Evolutionary conservation across 2,329 filamentous ascomycete genomes (phyloP), one percentile per base, ranked within the genome.

Genomic region (Ascochyta koolunga): DNA sequence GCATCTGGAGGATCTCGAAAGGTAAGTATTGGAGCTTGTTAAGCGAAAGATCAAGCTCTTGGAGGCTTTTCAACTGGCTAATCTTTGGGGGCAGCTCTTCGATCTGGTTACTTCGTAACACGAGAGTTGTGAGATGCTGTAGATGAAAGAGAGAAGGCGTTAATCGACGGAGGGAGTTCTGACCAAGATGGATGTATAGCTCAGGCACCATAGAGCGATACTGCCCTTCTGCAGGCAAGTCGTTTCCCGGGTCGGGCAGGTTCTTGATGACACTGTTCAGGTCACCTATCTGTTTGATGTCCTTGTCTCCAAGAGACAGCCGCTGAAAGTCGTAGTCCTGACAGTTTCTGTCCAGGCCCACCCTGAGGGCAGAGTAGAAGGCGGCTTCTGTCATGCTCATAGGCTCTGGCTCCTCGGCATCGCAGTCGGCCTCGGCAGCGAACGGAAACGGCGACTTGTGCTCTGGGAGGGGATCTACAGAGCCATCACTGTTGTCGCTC

Each of bases 121-220:
- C 55, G 1, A 74, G 66, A 3, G 49, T 51, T 7, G 64, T 69
- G n/a, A 74, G 58, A 41, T 65, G 45, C 25, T 66, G 55, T 2
- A 73, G 15, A 15, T 51, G 42, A 55, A 73, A 74, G 2, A 74
- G 52, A 1, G 60, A 53, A 8, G 66, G 66, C 3, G 57, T 53
- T 13, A 71, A 57, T 7, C 40, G 58, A 15, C 19, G 31, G 3
- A 73, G 59, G 2, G 37, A 48, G 41, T 74, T 74, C 9, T 46
- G 37, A 13, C 50, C 36, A 2, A 74, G 56, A 24, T 66, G 56
- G 16, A 74, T 24, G 27, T 59, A 54, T 6, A 73, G 44, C 18
- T 66, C 54, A 0, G 70, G 68, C 5, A 63, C 52, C 62, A 73
- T 62, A 7, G 69, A 69, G 8, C 70, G 66, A 41, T 69, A 74